Base-by-base conservation (phyloP, 108 stramenopile genomes). In the Stephanodiscus triporus region DNA sequence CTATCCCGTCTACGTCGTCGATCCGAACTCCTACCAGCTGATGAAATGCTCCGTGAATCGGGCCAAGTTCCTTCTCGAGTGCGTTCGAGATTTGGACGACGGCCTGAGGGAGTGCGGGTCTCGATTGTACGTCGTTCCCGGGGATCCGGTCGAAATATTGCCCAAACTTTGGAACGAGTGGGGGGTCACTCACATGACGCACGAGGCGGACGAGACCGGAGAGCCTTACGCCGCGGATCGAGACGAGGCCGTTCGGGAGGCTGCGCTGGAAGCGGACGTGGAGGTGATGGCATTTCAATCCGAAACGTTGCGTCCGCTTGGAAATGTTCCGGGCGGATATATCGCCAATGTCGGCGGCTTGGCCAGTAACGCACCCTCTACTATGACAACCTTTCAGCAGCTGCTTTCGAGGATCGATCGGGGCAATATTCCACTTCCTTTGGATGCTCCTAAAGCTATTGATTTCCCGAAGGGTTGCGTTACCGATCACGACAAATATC, bases 21-120 rank as follows among this genome's bases (percentile, higher is more conserved):
- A 97, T 66, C 83, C 91, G 8, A 86, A 95, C 68, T 87, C 81
- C 42, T 88, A 89, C 61, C 86, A 85, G 22, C 75, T 91, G 2
- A 40, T 76, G 22, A 87, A 84, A 70, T 89, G 87, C 60, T 71
- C 84, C 17, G 85, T 89, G 9, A 65, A 86, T 17, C 79, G 96
- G 29, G 93, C 89, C 32, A 88, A 86, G 60, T 99, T 99, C 70
- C 50, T 98, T 9, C 70, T 98, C 43, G 89, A 99, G 76, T 86
- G 83, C 53, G 72, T 97, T 11, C 50, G 66, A 48, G 92, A 96
- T 58, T 76, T 97, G 34, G 94, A 97, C 73, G 53, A 72, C 13
- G 85, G 73, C 20, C 78, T 98, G 43, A 77, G 84, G 10, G 72
- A 66, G 29, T 17, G 79, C 29, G 89, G 90, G 2, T 88, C 84